Percentiles rank a stretch among this genome's conserved stretches.
phyloP scores from a whole-genome alignment of 2,329 filamentous ascomycete species.

The Pseudogymnoascus verrucosus region DNA sequence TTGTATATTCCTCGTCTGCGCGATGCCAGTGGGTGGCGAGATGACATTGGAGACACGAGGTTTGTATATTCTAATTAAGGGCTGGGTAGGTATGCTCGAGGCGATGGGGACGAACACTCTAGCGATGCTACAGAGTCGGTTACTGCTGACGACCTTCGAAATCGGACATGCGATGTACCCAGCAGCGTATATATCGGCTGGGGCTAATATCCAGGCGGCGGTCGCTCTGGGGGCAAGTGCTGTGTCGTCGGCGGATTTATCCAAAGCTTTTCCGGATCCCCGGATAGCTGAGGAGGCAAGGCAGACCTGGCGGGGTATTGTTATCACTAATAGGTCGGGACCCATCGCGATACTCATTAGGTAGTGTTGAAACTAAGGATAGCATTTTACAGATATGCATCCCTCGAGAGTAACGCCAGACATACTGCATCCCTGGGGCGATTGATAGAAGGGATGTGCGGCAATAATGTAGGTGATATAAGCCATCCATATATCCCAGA shows the following conservation, averaged over 20 bases:
- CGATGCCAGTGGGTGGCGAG: neutral
- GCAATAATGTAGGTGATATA: neutral
- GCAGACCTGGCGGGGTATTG: neutral
- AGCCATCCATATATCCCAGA: neutral
- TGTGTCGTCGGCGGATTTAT: neutral
- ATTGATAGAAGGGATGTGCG: neutral
- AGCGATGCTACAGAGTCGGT: neutral
- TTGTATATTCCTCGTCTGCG: neutral
- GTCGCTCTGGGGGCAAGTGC: neutral
- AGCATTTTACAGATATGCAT: neutral
- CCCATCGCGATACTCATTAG: neutral
- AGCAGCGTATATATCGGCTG: neutral
- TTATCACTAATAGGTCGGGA: neutral
- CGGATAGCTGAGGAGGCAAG: neutral
- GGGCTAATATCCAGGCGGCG: neutral
- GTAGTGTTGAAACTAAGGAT: neutral
- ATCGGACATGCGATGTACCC: neutral
- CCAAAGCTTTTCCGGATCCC: neutral
- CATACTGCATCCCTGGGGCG: neutral
- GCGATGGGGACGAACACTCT: neutral
- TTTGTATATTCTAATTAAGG: neutral
- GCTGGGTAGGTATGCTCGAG: neutral
- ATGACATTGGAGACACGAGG: neutral
- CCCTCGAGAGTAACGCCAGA: neutral
- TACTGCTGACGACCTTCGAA: neutral